These are phyloP conservation scores for Paramecium bursaria DNA, from an alignment of 73 alveolate species.

Conservation along the genomic window DNA sequence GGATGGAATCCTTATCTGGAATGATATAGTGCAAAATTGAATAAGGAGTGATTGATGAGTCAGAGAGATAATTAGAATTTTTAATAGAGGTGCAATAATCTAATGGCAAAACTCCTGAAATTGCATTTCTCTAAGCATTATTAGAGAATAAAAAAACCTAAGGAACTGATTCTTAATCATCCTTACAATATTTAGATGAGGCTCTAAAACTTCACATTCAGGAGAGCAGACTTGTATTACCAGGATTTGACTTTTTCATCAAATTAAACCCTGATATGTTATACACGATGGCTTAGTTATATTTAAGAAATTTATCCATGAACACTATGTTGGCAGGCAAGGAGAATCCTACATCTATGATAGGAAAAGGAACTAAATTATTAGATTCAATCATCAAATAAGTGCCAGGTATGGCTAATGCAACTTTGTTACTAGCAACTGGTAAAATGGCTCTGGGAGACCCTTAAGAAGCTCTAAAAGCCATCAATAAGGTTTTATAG, in stretches of 20 bases:
- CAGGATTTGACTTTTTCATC: slow-evolving; percentile 86
- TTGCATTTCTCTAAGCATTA: slow-evolving; percentile 80
- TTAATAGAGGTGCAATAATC: slow-evolving; percentile 85
- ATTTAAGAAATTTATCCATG: slow-evolving; percentile 78
- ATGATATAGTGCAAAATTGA: slow-evolving; percentile 92
- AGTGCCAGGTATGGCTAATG: slow-evolving; percentile 87
- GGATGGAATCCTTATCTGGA: slow-evolving; percentile 93
- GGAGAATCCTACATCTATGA: slow-evolving; percentile 75
- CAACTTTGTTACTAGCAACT: slow-evolving; percentile 84
- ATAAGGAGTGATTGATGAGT: slow-evolving; percentile 94
- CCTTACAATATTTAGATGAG: slow-evolving; percentile 70
- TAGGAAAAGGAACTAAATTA: slow-evolving; percentile 83
- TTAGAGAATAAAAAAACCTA: slow-evolving; percentile 74
- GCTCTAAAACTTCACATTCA: slow-evolving; percentile 86
- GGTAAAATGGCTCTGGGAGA: slow-evolving; percentile 85
- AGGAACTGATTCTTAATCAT: slow-evolving; percentile 52
- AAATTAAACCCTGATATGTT: slow-evolving; percentile 89
- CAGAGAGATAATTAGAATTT: slow-evolving; percentile 94
- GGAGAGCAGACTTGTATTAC: slow-evolving; percentile 77
- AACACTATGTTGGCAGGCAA: slow-evolving; percentile 69
- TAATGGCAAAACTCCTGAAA: slow-evolving; percentile 79
- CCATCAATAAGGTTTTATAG: slow-evolving; percentile 73
- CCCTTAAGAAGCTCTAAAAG: slow-evolving; percentile 77
- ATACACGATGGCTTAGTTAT: slow-evolving; percentile 84
- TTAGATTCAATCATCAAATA: slow-evolving; percentile 86